These are phyloP conservation scores for Tetracladium marchalianum DNA, from an alignment of 495 filamentous ascomycete genomes.

Conservation along the genomic window DNA sequence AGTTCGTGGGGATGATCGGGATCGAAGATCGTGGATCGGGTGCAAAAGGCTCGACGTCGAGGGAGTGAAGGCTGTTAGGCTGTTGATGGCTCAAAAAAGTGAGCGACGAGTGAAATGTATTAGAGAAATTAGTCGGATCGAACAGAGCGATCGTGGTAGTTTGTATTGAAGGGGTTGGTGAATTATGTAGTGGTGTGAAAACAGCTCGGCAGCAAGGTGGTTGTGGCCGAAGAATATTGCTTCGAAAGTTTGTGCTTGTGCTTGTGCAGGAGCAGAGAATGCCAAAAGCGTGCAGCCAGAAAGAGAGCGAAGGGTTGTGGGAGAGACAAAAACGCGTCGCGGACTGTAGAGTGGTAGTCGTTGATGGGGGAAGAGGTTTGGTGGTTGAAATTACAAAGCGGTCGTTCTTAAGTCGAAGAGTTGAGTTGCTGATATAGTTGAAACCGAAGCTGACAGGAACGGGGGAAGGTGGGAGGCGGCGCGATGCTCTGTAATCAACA, in stretches of 20 bases:
- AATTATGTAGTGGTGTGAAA: slow-evolving; percentile 17
- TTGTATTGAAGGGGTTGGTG: slow-evolving; percentile 13
- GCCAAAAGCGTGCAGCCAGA: slow-evolving; percentile 16
- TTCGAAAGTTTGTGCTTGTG: slow-evolving; percentile 7
- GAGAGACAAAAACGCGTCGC: slow-evolving; percentile 14
- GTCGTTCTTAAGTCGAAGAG: slow-evolving; percentile 5
- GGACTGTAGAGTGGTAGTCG: slow-evolving; percentile 12
- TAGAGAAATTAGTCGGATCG: slow-evolving; percentile 19
- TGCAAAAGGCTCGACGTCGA: slow-evolving; percentile 11
- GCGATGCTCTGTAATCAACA: slow-evolving; percentile 22
- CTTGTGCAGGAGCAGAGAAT: slow-evolving; percentile 3
- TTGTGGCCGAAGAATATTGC: slow-evolving; percentile 12
- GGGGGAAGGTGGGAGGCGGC: not conserved
- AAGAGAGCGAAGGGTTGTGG: not conserved
- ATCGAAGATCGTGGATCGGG: not conserved
- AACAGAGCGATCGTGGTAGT: slow-evolving; percentile 12
- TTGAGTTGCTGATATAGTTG: slow-evolving; percentile 9
- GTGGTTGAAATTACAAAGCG: slow-evolving; percentile 14
- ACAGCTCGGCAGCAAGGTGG: slow-evolving; percentile 17
- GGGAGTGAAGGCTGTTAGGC: slow-evolving; percentile 12
- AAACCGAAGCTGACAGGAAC: not conserved
- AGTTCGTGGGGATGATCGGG: not conserved
- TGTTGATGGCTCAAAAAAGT: slow-evolving; percentile 4
- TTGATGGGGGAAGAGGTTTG: not conserved
- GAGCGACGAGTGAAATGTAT: slow-evolving; percentile 12